A percentile compares a stretch with the other conserved stretches of the same genome.
Conservation (phyloP, 106 monocot species). For the Platanthera zijinensis region DNA sequence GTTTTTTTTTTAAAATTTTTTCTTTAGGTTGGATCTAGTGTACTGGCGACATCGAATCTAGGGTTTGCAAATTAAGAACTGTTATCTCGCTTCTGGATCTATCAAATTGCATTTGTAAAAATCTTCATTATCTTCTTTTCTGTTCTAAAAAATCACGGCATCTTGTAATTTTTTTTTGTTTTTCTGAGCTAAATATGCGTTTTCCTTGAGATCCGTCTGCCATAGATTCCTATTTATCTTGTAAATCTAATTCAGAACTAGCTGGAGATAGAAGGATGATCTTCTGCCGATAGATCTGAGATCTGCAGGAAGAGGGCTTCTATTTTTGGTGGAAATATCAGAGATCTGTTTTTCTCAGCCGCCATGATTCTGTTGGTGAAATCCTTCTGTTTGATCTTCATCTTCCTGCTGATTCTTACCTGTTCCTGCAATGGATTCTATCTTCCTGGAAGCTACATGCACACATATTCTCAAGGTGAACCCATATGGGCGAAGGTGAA, state of each 20-base stretch:
- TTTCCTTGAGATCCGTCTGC: not conserved
- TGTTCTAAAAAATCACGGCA: not conserved
- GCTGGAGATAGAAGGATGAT: not conserved
- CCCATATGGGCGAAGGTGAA: constrained; percentile 18
- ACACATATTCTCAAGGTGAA: constrained; percentile 17
- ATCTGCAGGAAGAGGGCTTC: constrained; percentile 1
- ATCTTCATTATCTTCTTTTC: too few species aligned
- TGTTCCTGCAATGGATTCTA: constrained; percentile 18
- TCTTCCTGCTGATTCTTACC: not conserved
- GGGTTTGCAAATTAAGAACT: not conserved
- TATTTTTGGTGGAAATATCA: not conserved
- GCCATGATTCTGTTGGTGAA: not conserved
- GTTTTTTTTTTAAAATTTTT: not conserved
- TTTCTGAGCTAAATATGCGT: not conserved
- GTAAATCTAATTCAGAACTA: not conserved
- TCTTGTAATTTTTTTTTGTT: not conserved
- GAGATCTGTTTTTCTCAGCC: not conserved
- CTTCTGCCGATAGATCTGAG: not conserved
- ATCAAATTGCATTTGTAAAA: not conserved
- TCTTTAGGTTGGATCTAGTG: not conserved
- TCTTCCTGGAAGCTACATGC: constrained; percentile 26
- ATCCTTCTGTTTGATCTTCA: constrained; percentile 6
- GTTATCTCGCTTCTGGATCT: not conserved
- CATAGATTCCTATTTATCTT: not conserved
- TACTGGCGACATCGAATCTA: not conserved